These are phyloP conservation scores for Coniochaeta pulveracea DNA, from an alignment of 2,329 filamentous ascomycete genomes.

Conservation along the genomic window DNA sequence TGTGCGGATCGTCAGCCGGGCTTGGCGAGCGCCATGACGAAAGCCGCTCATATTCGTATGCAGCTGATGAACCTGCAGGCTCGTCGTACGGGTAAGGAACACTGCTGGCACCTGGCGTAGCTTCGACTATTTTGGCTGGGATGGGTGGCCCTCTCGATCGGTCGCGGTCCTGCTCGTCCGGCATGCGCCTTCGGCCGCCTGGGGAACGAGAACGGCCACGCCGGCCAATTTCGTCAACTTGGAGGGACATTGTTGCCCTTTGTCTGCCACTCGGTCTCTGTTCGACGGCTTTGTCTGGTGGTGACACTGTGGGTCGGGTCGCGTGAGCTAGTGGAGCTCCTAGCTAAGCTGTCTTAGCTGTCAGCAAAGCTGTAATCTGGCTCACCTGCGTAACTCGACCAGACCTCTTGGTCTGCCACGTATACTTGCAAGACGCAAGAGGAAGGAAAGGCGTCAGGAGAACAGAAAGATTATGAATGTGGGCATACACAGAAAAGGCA, in stretches of 20 bases:
- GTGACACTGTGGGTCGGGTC: background rate
- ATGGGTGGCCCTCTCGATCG: conserved; percentile 17
- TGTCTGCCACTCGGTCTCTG: background rate
- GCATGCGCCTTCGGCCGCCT: conserved; percentile 19
- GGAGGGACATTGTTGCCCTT: conserved; percentile 36
- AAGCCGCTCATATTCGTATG: conserved; percentile 20
- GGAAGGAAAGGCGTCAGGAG: too few relatives aligned
- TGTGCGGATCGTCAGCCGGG: conserved; percentile 15
- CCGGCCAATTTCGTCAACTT: conserved; percentile 30
- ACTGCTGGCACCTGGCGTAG: too few relatives aligned
- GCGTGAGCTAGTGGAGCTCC: background rate
- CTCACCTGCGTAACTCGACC: background rate
- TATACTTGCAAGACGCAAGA: background rate
- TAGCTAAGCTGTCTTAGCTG: background rate
- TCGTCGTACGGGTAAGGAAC: conserved; percentile 29
- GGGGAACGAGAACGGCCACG: conserved; percentile 37
- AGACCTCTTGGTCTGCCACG: background rate
- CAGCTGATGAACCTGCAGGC: conserved; percentile 15
- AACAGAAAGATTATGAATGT: too few relatives aligned
- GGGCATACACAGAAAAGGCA: too few relatives aligned
- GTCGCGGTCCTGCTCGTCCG: conserved; percentile 12
- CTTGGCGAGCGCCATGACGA: conserved; percentile 22
- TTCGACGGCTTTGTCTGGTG: background rate
- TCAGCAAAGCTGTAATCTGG: conserved; percentile 2
- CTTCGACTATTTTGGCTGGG: conserved; percentile 17